Percentiles rank a stretch among this genome's conserved stretches.
phyloP scores from a whole-genome alignment of 345 rosid genomes.

The Dipteronia dyeriana region DNA sequence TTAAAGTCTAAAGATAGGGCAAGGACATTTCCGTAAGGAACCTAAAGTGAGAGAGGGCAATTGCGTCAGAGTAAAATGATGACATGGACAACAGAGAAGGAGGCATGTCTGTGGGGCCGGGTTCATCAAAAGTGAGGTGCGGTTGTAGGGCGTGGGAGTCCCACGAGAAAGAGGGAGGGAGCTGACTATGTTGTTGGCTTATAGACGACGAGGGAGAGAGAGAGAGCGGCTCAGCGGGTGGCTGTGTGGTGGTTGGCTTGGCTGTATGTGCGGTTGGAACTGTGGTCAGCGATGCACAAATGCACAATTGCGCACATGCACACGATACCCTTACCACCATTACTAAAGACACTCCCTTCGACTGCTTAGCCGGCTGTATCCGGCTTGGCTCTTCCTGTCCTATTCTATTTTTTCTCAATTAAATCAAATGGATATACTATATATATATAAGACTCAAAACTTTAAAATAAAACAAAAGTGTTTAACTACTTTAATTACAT shows the following conservation, averaged over 20 bases:
- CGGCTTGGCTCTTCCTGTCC: background rate
- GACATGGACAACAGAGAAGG: background rate
- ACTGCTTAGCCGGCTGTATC: background rate
- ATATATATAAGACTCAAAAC: no score
- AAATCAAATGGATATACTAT: no score
- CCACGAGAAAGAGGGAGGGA: background rate
- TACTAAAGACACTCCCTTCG: background rate
- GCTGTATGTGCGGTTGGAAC: no score
- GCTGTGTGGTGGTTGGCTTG: no score
- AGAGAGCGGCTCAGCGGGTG: background rate
- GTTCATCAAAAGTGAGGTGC: background rate
- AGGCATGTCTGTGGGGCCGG: background rate
- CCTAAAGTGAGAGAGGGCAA: background rate
- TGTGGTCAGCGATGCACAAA: slow-evolving; percentile 25
- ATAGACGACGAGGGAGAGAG: background rate
- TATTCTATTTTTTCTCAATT: no score
- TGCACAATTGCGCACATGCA: slow-evolving; percentile 18
- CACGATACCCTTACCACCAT: slow-evolving; percentile 15
- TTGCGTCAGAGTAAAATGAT: background rate
- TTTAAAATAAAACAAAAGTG: no score
- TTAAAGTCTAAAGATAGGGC: no score
- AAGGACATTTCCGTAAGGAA: background rate
- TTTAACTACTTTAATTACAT: no score
- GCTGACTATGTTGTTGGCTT: slow-evolving; percentile 22
- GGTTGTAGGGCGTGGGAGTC: background rate